These are phyloP conservation scores for Vanrija sp. DNA, from an alignment of 1,284 basidiomycete species.

Conservation along the genomic window DNA sequence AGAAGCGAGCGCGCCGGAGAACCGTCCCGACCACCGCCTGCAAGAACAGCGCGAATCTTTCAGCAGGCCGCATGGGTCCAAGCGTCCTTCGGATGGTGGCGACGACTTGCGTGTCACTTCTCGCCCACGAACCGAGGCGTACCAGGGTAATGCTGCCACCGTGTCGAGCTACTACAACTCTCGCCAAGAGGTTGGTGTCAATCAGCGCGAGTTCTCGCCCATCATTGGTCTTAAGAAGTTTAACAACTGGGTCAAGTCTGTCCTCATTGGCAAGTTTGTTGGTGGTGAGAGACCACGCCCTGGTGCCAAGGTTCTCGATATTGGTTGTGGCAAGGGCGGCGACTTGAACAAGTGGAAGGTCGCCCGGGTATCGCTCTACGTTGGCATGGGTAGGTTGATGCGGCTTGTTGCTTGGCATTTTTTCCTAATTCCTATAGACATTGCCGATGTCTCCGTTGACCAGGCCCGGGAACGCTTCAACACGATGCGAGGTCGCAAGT, in stretches of 20 bases:
- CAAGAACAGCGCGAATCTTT: constrained; percentile 8
- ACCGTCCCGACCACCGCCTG: background rate
- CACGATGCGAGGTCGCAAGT: constrained; percentile 56
- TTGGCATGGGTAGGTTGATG: constrained; percentile 68
- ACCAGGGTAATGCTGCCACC: constrained; percentile 29
- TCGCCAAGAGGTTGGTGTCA: constrained; percentile 82
- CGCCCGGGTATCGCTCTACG: constrained; percentile 72
- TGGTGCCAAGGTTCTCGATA: constrained; percentile 73
- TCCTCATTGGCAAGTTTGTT: constrained; percentile 77
- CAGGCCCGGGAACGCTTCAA: constrained; percentile 73
- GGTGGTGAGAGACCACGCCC: constrained; percentile 2
- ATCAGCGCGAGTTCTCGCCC: constrained; percentile 80
- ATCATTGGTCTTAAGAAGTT: constrained; percentile 96
- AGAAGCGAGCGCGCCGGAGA: background rate
- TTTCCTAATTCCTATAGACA: too few species aligned
- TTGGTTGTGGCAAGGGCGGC: constrained; percentile 98
- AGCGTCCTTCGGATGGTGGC: background rate
- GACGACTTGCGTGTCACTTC: background rate
- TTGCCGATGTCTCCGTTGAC: constrained; percentile 83
- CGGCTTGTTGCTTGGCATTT: background rate
- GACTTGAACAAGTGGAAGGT: constrained; percentile 95
- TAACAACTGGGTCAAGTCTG: constrained; percentile 99
- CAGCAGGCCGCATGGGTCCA: background rate
- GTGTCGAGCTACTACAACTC: constrained; percentile 64
- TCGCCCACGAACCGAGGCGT: constrained; percentile 8